Conservation (phyloP, 2,329 filamentous ascomycete species). For the Botrytis squamosa region DNA sequence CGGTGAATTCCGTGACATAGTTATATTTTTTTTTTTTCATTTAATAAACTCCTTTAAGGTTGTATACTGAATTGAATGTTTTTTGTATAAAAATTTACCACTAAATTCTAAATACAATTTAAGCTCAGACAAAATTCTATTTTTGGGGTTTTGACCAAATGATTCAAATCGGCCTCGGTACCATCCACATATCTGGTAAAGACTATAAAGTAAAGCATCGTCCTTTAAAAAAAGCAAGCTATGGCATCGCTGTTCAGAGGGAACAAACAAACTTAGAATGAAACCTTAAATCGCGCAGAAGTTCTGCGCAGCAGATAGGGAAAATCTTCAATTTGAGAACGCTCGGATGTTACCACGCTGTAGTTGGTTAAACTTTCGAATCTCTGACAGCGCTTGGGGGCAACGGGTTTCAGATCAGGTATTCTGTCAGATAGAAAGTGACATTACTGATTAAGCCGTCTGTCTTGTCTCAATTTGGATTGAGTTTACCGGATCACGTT, state of each 20-base stretch:
- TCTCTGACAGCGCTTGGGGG: not conserved
- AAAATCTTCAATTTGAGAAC: not conserved
- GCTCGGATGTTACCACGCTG: conserved; percentile 1
- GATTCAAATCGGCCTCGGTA: no score
- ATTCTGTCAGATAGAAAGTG: not conserved
- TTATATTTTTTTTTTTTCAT: no score
- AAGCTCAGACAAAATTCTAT: no score
- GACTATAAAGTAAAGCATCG: not conserved
- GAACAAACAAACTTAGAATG: not conserved
- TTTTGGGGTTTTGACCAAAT: no score
- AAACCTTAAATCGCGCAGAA: not conserved
- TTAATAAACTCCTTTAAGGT: no score
- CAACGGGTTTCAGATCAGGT: not conserved
- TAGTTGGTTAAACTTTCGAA: not conserved
- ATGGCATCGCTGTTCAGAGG: not conserved
- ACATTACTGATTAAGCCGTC: not conserved
- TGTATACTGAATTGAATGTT: no score
- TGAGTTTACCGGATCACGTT: not conserved
- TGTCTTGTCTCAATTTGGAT: not conserved
- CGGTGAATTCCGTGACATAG: no score
- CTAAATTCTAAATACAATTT: no score
- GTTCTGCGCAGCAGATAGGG: not conserved
- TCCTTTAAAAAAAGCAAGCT: not conserved
- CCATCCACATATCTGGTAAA: not conserved
- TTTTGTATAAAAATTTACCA: no score